Evolutionary conservation across 176 grass and related monocot genomes (phyloP).

Genomic region (Puya raimondii): DNA sequence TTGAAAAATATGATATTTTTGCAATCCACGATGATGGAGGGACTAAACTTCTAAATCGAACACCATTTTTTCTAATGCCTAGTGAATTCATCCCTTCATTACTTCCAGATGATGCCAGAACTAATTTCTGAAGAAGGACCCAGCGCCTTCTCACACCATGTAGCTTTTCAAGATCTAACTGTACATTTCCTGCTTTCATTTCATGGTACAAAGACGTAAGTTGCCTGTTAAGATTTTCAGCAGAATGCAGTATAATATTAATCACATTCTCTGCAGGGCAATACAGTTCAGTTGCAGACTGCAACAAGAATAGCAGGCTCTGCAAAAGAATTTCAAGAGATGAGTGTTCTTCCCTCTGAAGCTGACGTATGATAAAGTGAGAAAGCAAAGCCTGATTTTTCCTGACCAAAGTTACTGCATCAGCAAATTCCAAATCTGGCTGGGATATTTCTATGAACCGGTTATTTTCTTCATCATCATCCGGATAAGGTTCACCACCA

Average conservation of each 20-base stretch:
- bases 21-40: constrained; percentile 75
- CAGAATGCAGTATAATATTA: constrained; percentile 73
- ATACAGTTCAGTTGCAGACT: constrained; percentile 76
- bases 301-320: constrained; percentile 80
- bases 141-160: constrained; percentile 63
- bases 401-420: constrained; percentile 92
- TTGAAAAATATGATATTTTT: constrained; percentile 65
- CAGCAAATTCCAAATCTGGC: constrained; percentile 41
- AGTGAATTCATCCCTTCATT: constrained; percentile 43
- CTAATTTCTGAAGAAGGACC: constrained; percentile 73
- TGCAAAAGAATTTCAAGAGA: constrained; percentile 77
- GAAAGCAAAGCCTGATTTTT: constrained; percentile 76
- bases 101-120: constrained; percentile 69
- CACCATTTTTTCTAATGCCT: constrained; percentile 39
- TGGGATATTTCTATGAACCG: constrained; percentile 53
- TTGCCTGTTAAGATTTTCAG: constrained; percentile 62
- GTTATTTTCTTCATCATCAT: constrained; percentile 32
- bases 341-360: constrained; percentile 49
- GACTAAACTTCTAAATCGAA: constrained; percentile 74
- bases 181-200: constrained; percentile 36
- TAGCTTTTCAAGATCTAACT: constrained; percentile 52
- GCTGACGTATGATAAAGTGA: constrained; percentile 63
- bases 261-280: constrained; percentile 72
- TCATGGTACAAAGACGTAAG: constrained; percentile 51
- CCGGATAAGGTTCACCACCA: constrained; percentile 36